These are phyloP conservation scores for Pilaira anomala DNA, from an alignment of 192 early-diverging fungal species.

Conservation along the genomic window DNA sequence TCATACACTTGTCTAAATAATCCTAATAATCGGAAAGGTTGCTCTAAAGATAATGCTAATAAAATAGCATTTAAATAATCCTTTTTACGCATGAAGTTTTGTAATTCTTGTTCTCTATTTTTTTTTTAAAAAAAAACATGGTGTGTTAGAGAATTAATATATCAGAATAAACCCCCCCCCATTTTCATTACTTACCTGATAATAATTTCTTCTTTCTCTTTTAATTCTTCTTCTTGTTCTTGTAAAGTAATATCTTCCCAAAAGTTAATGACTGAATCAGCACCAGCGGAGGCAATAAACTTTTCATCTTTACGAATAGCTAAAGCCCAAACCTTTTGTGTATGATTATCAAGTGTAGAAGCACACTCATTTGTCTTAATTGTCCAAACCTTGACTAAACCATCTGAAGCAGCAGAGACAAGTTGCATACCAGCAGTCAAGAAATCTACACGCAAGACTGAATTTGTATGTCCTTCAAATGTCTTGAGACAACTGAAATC, in stretches of 20 bases:
- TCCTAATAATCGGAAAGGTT: conserved; percentile 79
- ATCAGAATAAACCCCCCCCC: not conserved
- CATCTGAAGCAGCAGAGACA: conserved; percentile 85
- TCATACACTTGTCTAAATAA: conserved; percentile 65
- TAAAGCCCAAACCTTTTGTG: conserved; percentile 94
- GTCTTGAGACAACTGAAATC: conserved; percentile 91
- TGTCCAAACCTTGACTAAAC: conserved; percentile 95
- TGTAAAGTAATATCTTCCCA: conserved; percentile 92
- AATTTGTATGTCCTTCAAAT: conserved; percentile 97
- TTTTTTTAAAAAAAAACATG: not conserved
- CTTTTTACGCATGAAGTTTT: conserved; percentile 80
- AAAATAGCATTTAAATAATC: conserved; percentile 92
- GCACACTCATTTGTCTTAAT: conserved; percentile 90
- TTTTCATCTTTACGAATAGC: conserved; percentile 68
- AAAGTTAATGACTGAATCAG: conserved; percentile 85
- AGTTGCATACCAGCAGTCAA: conserved; percentile 86
- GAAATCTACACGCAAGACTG: conserved; percentile 84
- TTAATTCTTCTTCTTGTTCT: conserved; percentile 73
- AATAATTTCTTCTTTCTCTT: conserved; percentile 68
- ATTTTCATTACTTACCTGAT: conserved; percentile 56
- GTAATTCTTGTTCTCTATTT: conserved; percentile 82
- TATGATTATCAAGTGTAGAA: conserved; percentile 88
- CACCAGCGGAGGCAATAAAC: conserved; percentile 82
- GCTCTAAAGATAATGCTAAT: conserved; percentile 84
- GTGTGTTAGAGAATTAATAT: not conserved